Evolutionary conservation across 768 basidiomycete genomes (phyloP).

Genomic region (Tremella fuciformis): DNA sequence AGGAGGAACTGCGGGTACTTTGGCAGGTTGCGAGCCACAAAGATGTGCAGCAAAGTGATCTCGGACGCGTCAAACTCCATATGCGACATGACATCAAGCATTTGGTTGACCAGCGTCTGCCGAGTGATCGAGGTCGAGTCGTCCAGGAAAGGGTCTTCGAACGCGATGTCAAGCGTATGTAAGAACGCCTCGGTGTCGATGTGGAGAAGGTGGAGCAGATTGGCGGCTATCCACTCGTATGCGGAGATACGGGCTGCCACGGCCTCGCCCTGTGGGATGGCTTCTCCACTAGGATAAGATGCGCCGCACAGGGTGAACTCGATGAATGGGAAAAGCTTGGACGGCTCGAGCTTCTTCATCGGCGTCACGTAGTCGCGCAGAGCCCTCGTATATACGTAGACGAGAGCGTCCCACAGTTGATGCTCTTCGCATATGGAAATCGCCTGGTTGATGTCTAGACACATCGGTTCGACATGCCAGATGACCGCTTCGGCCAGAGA

Average conservation of each 20-base stretch:
- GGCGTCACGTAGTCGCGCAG: slow-evolving; percentile 85
- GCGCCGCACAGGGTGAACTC: slow-evolving; percentile 75
- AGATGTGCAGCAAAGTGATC: slow-evolving; percentile 84
- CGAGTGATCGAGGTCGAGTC: slow-evolving; percentile 69
- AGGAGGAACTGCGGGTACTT: slow-evolving; percentile 83
- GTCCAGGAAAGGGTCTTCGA: slow-evolving; percentile 88
- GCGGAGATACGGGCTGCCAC: slow-evolving; percentile 67
- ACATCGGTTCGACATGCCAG: slow-evolving; percentile 90
- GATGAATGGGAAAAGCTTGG: slow-evolving; percentile 88
- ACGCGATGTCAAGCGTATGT: slow-evolving; percentile 87
- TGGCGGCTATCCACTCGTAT: slow-evolving; percentile 76
- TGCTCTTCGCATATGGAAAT: slow-evolving; percentile 79
- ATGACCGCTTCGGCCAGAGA: slow-evolving; percentile 83
- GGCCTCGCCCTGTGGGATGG: slow-evolving; percentile 65
- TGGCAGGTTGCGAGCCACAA: slow-evolving; percentile 91
- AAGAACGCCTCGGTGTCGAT: slow-evolving; percentile 94
- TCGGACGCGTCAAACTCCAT: slow-evolving; percentile 53
- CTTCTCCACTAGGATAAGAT: slow-evolving; percentile 79
- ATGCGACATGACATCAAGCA: slow-evolving; percentile 66
- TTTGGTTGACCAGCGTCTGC: slow-evolving; percentile 74
- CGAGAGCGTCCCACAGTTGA: slow-evolving; percentile 84
- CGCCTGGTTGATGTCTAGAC: slow-evolving; percentile 89
- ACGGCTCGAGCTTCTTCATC: slow-evolving; percentile 80
- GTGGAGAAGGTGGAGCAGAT: slow-evolving; percentile 70
- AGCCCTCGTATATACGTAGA: slow-evolving; percentile 88